Base-by-base conservation (phyloP, 225 moss, liverwort and hornwort species). In the Straminergon stramineum region DNA sequence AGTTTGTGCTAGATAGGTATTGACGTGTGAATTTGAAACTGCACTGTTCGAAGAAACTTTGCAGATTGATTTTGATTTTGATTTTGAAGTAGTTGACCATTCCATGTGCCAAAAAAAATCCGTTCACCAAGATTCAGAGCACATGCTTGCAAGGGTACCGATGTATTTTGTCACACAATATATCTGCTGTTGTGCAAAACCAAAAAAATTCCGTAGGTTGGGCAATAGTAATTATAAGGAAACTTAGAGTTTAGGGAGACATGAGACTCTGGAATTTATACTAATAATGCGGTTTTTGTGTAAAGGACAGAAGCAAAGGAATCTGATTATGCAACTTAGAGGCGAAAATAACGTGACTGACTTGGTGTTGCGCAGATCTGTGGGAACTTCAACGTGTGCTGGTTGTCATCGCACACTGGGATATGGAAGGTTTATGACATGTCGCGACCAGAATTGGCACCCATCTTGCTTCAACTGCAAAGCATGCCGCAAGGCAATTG, bases 401-500 rank as follows among this genome's bases (percentile, higher is more conserved):
- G 97, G 96, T 86, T 97, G 97, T 90, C 89, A 88, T 75, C 57
- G 87, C 64, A 63, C 91, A 37, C 89, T 97, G 48, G 97, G 97
- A 15, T 93, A 86, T 78, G 93, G 95, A 43, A 91, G 94, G 75
- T 95, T 95, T 66, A 92, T 97, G 88, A 96, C 94, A 78, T 97
- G 96, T 35, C 88, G 94, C 88, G 91, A 93, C 82, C 92, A 90
- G 73, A 95, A 95, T 79, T 97, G 97, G 97, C 97, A 97, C 86
- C 97, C 97, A 28, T 91, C 92, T 76, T 97, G 97, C 90, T 97
- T 97, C 84, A 75, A 84, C 83, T 97, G 97, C 90, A 92, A 92
- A 78, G 89, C 91, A 24, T 97, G 96, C 84, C 71, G 86, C 77
- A 92, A 93, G 34, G 62, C 93, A 35, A 97, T 97, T 64, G 88